phyloP scores from a whole-genome alignment of 2,329 filamentous ascomycete species.

The Fusarium virguliforme region DNA sequence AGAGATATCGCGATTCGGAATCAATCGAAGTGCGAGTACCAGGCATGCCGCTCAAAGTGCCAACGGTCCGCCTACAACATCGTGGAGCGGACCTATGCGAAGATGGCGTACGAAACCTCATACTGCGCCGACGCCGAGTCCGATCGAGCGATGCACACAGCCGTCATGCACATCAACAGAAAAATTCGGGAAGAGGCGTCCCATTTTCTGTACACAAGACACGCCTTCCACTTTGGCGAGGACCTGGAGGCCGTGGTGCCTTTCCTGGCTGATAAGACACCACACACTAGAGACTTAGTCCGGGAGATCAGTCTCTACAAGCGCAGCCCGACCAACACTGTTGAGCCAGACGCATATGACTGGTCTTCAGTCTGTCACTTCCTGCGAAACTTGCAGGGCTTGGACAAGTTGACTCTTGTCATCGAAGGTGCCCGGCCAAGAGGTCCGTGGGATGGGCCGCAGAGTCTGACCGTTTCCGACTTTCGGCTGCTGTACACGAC shows the following conservation, averaged over 20 bases:
- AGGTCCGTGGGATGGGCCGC: conserved; percentile 65
- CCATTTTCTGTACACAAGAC: conserved; percentile 69
- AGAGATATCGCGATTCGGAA: conserved; percentile 61
- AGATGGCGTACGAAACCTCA: conserved; percentile 67
- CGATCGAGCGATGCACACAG: conserved; percentile 57
- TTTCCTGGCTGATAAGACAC: conserved; percentile 72
- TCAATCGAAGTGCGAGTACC: conserved; percentile 50
- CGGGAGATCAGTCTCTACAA: conserved; percentile 70
- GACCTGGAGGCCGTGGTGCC: conserved; percentile 74
- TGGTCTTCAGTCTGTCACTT: conserved; percentile 70
- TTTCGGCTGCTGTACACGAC: conserved; percentile 63
- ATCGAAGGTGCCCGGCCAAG: conserved; percentile 71
- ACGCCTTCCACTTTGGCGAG: conserved; percentile 73
- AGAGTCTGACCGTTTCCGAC: conserved; percentile 63
- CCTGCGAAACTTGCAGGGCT: conserved; percentile 57
- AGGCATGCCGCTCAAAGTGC: conserved; percentile 32
- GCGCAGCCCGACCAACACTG: conserved; percentile 63
- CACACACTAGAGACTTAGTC: conserved; percentile 64
- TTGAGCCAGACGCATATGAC: conserved; percentile 60
- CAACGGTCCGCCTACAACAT: conserved; percentile 60
- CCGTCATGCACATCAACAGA: conserved; percentile 64
- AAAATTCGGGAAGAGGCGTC: conserved; percentile 70
- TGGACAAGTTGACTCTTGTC: conserved; percentile 65
- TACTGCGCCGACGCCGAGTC: conserved; percentile 58
- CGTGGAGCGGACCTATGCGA: conserved; percentile 59